Evolutionary conservation across 306 rosid genomes (phyloP).

Genomic region (Elaeagnus macrophylla): DNA sequence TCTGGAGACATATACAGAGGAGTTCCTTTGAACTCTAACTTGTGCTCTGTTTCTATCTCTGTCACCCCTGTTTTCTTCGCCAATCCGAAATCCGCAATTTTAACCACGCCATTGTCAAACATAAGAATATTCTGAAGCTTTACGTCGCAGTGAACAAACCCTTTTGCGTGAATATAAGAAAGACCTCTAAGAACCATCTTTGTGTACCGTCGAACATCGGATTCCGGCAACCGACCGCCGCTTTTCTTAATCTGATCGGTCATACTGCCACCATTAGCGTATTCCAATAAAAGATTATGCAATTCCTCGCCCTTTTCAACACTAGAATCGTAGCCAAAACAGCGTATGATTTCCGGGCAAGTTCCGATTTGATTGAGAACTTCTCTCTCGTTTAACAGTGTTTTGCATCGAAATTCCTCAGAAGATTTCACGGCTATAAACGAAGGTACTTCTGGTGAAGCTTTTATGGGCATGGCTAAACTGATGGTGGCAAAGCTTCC

Average conservation of each 20-base stretch:
- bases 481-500: constrained; percentile 8
- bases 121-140: background rate
- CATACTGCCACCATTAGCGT: background rate
- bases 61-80: constrained; percentile 3
- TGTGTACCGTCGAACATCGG: background rate
- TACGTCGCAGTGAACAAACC: background rate
- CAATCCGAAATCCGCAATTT: background rate
- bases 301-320: background rate
- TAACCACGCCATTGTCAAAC: background rate
- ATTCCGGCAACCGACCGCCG: background rate
- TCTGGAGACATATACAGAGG: constrained; percentile 81
- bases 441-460: too few relatives aligned
- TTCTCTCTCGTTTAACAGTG: background rate
- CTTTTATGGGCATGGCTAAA: constrained; percentile 4
- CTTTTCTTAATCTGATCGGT: background rate
- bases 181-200: background rate
- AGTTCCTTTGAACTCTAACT: constrained; percentile 49
- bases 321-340: background rate
- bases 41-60: too few relatives aligned
- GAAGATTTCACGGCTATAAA: background rate
- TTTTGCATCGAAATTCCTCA: background rate
- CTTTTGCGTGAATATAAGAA: background rate
- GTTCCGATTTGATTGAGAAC: background rate
- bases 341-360: background rate
- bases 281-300: background rate